Evolutionary conservation across 176 grass and related monocot genomes (phyloP), one percentile per base, ranked within the genome.

Genomic region (Stipa capillata): DNA sequence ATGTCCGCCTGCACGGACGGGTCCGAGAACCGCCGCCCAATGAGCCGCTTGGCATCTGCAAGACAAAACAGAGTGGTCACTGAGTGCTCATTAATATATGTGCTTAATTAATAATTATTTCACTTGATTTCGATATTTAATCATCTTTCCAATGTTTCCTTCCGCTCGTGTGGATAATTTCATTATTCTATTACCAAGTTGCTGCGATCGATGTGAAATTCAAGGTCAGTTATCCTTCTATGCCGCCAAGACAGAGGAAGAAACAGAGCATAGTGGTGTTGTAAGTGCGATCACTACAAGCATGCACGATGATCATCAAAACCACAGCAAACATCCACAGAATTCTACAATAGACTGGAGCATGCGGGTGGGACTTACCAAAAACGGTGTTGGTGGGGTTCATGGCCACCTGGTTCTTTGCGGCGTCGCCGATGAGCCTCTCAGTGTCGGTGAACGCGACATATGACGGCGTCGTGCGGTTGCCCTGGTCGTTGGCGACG

Each of bases 371-470:
- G 56, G 18, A 15, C 77, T 74, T 50, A 86, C 84, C 84, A 20
- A 86, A 86, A 86, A 97, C 93, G 49, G 93, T 97, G 83, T 97
- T 97, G 85, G 57, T 90, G 20, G 93, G 90, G 82, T 97, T 97
- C 93, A 97, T 97, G 85, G 93, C 93, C 83, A 97, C 93, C 93
- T 97, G 93, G 73, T 97, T 97, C 93, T 97, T 97, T 20, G 93
- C 93, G 0, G 93, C 90, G 39, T 97, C 93, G 68, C 93, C 90
- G 79, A 97, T 90, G 82, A 97, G 85, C 50, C 93, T 69, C 79
- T 97, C 93, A 69, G 85, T 84, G 79, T 97, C 93, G 67, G 93
- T 91, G 84, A 92, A 97, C 0, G 94, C 86, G 0, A 94, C 91
- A 23, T 97, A 97, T 2, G 94, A 97, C 1, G 89, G 91, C 16